Conservation (phyloP, 2,329 filamentous ascomycete genomes). For the Aspergillus viridinutans region DNA sequence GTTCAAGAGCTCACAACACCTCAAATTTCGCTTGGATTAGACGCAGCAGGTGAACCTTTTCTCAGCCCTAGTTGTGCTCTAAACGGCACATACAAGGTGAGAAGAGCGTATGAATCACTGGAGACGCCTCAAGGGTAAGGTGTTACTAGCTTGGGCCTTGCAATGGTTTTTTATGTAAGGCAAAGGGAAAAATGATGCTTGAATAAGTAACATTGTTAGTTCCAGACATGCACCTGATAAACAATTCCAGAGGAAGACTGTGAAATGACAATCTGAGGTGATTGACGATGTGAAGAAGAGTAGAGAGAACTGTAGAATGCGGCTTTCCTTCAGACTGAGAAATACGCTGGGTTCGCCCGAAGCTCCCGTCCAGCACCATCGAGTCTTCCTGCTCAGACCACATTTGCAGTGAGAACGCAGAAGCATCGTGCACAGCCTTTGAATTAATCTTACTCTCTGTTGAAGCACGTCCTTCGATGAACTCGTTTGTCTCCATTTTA, state of each 20-base stretch:
- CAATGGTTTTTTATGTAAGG: not conserved
- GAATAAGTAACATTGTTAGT: not conserved
- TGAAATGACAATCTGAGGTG: not conserved
- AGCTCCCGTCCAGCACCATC: constrained; percentile 16
- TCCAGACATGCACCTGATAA: not conserved
- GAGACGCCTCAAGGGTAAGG: not conserved
- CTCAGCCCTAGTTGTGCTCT: not conserved
- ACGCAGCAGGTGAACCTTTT: not conserved
- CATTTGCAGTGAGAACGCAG: not conserved
- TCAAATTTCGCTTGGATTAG: not conserved
- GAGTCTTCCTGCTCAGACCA: constrained; percentile 2
- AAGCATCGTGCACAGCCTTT: not conserved
- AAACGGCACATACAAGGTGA: not conserved
- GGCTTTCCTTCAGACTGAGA: constrained; percentile 28
- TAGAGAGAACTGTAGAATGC: constrained; percentile 1
- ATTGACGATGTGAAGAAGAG: constrained; percentile 1
- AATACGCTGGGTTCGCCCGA: constrained; percentile 25
- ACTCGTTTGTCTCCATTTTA: not conserved
- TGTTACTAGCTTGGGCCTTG: not conserved
- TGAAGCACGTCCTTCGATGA: not conserved
- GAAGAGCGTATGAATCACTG: not conserved
- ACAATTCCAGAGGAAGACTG: not conserved
- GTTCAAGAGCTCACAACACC: not conserved
- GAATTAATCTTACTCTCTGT: not conserved
- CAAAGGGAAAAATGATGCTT: not conserved